Percentiles rank a stretch among this genome's conserved stretches.
Conservation (phyloP, 2,329 filamentous ascomycete species). For the Fusarium siculi region DNA sequence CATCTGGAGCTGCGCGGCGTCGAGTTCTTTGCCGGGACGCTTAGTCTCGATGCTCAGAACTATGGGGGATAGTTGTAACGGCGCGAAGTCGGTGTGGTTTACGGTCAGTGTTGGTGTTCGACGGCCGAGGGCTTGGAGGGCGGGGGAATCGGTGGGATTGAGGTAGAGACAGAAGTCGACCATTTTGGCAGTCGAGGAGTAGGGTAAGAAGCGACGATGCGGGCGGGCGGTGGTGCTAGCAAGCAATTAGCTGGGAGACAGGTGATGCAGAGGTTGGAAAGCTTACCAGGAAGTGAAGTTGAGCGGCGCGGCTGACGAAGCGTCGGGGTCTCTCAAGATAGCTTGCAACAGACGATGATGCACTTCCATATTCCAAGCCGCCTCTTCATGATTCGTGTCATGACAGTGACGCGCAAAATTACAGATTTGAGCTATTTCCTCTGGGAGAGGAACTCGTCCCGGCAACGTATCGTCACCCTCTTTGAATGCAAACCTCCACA, state of each 20-base stretch:
- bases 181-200: conserved; percentile 23
- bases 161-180: conserved; percentile 26
- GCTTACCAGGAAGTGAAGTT: conserved; percentile 24
- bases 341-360: conserved; percentile 25
- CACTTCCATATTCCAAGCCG: conserved; percentile 31
- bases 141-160: background rate
- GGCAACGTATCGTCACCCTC: background rate
- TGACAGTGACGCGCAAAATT: conserved; percentile 17
- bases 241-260: accelerated
- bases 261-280: accelerated
- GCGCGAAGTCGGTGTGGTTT: conserved; percentile 28
- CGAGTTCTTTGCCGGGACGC: conserved; percentile 14
- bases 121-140: conserved; percentile 16
- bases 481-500: conserved; percentile 29
- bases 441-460: conserved; percentile 6
- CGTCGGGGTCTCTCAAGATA: background rate
- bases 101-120: conserved; percentile 17
- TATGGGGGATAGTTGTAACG: conserved; percentile 15
- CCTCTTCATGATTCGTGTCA: conserved; percentile 22
- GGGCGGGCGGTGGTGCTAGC: conserved; percentile 5
- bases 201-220: background rate
- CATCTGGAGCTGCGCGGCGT: conserved; percentile 24
- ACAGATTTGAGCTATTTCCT: conserved; percentile 11
- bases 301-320: background rate
- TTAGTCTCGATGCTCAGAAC: conserved; percentile 32